Conservation (phyloP, 2,329 filamentous ascomycete species). For the Talaromyces amestolkiae region DNA sequence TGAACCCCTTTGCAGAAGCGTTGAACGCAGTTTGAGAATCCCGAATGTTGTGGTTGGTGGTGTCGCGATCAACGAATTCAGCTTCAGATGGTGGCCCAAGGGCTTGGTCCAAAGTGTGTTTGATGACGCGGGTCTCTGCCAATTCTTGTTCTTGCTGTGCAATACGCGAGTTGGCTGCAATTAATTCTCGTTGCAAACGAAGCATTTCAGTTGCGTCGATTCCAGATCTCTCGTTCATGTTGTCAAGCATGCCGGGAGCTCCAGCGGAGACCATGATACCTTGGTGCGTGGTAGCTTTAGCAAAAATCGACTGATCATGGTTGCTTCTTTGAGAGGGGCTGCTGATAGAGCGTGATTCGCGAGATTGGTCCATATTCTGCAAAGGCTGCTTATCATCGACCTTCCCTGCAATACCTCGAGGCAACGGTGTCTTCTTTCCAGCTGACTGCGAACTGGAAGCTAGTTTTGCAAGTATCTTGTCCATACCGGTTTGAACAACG, state of each 20-base stretch:
- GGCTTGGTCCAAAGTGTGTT: conserved; percentile 60
- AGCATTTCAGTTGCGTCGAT: conserved; percentile 50
- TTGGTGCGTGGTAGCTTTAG: conserved; percentile 23
- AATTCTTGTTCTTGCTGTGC: conserved; percentile 61
- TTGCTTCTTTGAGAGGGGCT: conserved; percentile 20
- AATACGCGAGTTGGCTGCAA: conserved; percentile 57
- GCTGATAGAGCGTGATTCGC: conserved; percentile 45
- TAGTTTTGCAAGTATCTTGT: conserved; percentile 55
- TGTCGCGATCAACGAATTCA: conserved; percentile 49
- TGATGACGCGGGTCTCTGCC: conserved; percentile 58
- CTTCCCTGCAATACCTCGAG: conserved; percentile 58
- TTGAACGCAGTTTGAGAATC: conserved; percentile 55
- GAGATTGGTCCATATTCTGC: conserved; percentile 55
- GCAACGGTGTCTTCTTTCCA: conserved; percentile 20
- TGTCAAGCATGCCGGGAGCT: not conserved
- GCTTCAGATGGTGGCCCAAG: conserved; percentile 54
- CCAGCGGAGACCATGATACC: conserved; percentile 12
- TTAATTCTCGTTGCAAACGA: conserved; percentile 57
- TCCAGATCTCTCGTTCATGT: conserved; percentile 21
- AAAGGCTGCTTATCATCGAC: conserved; percentile 68
- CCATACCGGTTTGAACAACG: conserved; percentile 50
- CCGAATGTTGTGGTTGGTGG: conserved; percentile 52
- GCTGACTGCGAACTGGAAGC: conserved; percentile 35
- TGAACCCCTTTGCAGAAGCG: conserved; percentile 46
- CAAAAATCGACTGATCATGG: conserved; percentile 18